Evolutionary conservation across 805 yeast genomes (phyloP).

Genomic region (Metschnikowia picachoensis): DNA sequence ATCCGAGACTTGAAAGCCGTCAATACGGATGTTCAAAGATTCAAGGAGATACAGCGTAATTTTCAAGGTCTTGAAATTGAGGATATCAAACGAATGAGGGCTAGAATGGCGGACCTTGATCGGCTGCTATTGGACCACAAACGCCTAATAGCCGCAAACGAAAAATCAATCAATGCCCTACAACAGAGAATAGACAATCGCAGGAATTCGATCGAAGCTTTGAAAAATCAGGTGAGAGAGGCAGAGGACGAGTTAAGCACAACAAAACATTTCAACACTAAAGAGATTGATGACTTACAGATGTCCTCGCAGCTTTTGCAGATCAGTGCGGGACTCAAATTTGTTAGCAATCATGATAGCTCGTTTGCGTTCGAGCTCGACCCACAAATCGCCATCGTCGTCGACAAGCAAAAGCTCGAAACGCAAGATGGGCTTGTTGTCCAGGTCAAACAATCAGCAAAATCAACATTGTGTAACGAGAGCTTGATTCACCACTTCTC

Average conservation of each 20-base stretch:
- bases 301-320: constrained; percentile 25
- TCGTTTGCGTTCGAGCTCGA: constrained; percentile 13
- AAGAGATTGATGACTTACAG: constrained; percentile 13
- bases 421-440: constrained; percentile 8
- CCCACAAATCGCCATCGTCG: constrained; percentile 6
- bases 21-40: constrained; percentile 6
- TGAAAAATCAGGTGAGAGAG: constrained; percentile 20
- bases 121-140: constrained; percentile 14
- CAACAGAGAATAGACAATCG: constrained; percentile 8
- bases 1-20: constrained; percentile 14
- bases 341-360: constrained; percentile 5
- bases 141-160: constrained; percentile 14
- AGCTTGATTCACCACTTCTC: constrained; percentile 6
- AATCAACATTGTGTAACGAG: constrained; percentile 15
- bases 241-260: constrained; percentile 8
- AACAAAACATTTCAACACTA: constrained; percentile 10
- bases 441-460: neutral
- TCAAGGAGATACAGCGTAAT: constrained; percentile 16
- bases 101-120: constrained; percentile 15
- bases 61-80: constrained; percentile 17
- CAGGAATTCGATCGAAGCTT: constrained; percentile 15
- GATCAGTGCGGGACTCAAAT: constrained; percentile 23
- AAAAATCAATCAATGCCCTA: constrained; percentile 9
- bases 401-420: constrained; percentile 10
- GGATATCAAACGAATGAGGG: constrained; percentile 10